Evolutionary conservation across 208 protist genomes (phyloP).

Genomic region (Tritrichomonas musculus): DNA sequence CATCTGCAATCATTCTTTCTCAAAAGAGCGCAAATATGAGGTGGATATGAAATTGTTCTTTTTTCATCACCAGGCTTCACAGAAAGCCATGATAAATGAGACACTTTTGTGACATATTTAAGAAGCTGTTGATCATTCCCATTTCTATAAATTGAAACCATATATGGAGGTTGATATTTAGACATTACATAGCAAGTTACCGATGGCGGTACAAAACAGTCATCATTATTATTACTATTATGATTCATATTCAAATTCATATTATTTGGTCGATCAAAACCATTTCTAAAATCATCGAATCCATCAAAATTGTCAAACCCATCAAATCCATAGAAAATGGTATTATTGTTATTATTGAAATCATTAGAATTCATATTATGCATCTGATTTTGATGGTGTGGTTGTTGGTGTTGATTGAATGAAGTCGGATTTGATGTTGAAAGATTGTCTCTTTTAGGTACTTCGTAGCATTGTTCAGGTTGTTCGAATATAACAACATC

Average conservation of each 20-base stretch:
- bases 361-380: too few relatives aligned
- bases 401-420: too few relatives aligned
- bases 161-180: background rate
- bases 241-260: too few relatives aligned
- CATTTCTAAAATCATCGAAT: too few relatives aligned
- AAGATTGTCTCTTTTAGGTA: too few relatives aligned
- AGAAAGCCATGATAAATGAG: background rate
- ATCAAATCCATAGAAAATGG: too few relatives aligned
- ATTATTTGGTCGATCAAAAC: too few relatives aligned
- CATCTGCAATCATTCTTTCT: background rate
- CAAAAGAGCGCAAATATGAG: background rate
- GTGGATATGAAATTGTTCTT: slow-evolving; percentile 8
- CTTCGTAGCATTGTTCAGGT: background rate
- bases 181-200: background rate
- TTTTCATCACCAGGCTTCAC: background rate
- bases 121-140: background rate
- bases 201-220: background rate
- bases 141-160: background rate
- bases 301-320: too few relatives aligned
- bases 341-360: too few relatives aligned
- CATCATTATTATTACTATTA: too few relatives aligned
- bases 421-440: too few relatives aligned
- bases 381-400: too few relatives aligned
- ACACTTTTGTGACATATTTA: background rate
- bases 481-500: background rate